These are phyloP conservation scores for Candida montana DNA, from an alignment of 805 yeast genomes.

Conservation along the genomic window DNA sequence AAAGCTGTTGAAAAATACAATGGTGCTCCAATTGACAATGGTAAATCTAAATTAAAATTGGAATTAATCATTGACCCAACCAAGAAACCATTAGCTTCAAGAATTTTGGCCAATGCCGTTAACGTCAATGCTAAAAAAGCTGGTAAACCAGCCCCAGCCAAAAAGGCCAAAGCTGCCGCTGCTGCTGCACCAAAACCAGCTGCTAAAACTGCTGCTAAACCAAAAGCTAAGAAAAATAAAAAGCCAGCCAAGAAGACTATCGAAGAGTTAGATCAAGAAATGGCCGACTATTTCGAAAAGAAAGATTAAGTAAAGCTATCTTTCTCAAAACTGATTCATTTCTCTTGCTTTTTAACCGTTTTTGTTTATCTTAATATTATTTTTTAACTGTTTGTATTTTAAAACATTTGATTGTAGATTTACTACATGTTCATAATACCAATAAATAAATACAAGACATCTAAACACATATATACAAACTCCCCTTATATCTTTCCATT, in stretches of 20 bases:
- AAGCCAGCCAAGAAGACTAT: slow-evolving; percentile 64
- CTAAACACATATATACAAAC: no score
- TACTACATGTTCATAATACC: no score
- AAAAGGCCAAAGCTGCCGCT: slow-evolving; percentile 5
- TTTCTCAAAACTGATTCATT: neutral
- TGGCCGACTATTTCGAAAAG: slow-evolving; percentile 87
- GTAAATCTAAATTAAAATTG: slow-evolving; percentile 65
- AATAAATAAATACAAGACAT: no score
- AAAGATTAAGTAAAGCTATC: slow-evolving; percentile 26
- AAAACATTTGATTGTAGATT: no score
- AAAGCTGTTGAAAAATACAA: slow-evolving; percentile 79
- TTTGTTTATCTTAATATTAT: no score
- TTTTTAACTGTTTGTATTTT: no score
- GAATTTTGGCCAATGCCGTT: slow-evolving; percentile 53
- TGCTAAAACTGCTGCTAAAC: neutral
- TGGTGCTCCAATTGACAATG: slow-evolving; percentile 91
- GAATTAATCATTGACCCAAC: slow-evolving; percentile 86
- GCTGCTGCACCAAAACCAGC: slow-evolving; percentile 3
- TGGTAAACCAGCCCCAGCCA: slow-evolving; percentile 9
- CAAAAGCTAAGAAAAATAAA: slow-evolving; percentile 24
- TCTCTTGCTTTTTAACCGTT: no score
- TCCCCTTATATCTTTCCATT: neutral
- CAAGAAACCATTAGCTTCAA: slow-evolving; percentile 65
- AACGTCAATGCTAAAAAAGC: slow-evolving; percentile 4
- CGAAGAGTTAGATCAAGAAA: slow-evolving; percentile 95